These are phyloP conservation scores for Lumnitzera racemosa DNA, from an alignment of 345 rosid genomes.

Conservation along the genomic window DNA sequence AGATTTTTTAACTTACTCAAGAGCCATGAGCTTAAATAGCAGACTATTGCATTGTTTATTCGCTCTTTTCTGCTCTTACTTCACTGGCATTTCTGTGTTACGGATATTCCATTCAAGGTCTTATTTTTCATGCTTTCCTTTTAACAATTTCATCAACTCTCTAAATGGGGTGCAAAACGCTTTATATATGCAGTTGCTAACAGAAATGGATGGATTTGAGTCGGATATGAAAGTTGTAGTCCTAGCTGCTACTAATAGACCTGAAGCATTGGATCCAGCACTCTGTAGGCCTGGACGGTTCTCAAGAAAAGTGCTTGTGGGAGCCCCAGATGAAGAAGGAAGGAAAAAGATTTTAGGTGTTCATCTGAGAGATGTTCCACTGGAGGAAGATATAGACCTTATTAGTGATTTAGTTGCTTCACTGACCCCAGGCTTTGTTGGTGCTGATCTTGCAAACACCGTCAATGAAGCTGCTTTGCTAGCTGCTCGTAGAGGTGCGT, in stretches of 20 bases:
- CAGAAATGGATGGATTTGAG: constrained; percentile 98
- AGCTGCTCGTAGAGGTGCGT: constrained; percentile 86
- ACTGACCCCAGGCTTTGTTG: constrained; percentile 85
- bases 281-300: constrained; percentile 96
- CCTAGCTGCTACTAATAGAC: constrained; percentile 92
- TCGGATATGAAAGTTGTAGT: constrained; percentile 75
- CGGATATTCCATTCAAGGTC: too few species aligned
- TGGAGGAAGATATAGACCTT: constrained; percentile 68
- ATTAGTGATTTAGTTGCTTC: constrained; percentile 78
- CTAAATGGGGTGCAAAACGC: background rate
- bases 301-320: constrained; percentile 85
- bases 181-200: constrained; percentile 59
- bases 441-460: constrained; percentile 95
- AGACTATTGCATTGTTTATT: too few species aligned
- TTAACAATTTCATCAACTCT: too few species aligned
- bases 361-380: constrained; percentile 81
- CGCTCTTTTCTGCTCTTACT: too few species aligned
- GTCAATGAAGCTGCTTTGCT: constrained; percentile 94
- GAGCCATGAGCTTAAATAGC: too few species aligned
- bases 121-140: too few species aligned
- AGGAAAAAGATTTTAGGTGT: constrained; percentile 77
- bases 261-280: constrained; percentile 89
- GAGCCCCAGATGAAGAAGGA: constrained; percentile 94
- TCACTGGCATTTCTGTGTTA: too few species aligned
- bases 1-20: too few species aligned